A percentile compares a stretch with the other conserved stretches of the same genome.
Conservation (phyloP, 2,329 filamentous ascomycete species). For the Xylaria arbuscula region DNA sequence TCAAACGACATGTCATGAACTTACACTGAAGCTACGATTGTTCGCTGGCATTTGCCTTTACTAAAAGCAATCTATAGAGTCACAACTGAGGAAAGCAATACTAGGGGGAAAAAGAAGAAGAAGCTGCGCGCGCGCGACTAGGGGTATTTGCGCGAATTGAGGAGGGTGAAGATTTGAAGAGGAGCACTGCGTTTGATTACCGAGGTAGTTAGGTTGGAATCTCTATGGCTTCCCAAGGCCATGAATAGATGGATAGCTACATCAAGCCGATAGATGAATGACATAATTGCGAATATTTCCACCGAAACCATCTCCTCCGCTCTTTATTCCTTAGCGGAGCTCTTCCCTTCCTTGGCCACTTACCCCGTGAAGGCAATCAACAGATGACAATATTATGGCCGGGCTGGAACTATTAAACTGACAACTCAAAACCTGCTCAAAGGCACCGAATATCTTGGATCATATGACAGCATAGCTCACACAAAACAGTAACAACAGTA, state of each 20-base stretch:
- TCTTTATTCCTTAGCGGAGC: background rate
- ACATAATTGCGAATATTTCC: background rate
- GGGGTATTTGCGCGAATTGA: too few species aligned
- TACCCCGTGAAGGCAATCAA: background rate
- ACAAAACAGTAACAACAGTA: too few species aligned
- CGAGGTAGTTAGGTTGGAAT: background rate
- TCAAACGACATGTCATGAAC: too few species aligned
- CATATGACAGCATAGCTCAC: too few species aligned
- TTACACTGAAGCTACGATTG: too few species aligned
- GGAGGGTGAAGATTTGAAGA: background rate
- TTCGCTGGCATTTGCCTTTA: too few species aligned
- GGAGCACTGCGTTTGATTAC: background rate
- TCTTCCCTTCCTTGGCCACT: background rate
- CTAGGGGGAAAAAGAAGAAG: background rate
- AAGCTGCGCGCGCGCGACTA: too few species aligned
- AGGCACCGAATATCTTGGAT: too few species aligned
- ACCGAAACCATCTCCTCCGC: background rate
- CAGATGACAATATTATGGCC: background rate
- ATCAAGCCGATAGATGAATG: slow-evolving; percentile 7
- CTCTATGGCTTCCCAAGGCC: background rate
- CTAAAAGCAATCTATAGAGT: too few species aligned
- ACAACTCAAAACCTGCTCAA: too few species aligned
- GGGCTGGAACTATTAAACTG: background rate
- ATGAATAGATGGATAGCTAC: background rate
- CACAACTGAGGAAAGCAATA: too few species aligned